phyloP scores from a whole-genome alignment of 768 basidiomycete species.

The Tremella mesenterica region DNA sequence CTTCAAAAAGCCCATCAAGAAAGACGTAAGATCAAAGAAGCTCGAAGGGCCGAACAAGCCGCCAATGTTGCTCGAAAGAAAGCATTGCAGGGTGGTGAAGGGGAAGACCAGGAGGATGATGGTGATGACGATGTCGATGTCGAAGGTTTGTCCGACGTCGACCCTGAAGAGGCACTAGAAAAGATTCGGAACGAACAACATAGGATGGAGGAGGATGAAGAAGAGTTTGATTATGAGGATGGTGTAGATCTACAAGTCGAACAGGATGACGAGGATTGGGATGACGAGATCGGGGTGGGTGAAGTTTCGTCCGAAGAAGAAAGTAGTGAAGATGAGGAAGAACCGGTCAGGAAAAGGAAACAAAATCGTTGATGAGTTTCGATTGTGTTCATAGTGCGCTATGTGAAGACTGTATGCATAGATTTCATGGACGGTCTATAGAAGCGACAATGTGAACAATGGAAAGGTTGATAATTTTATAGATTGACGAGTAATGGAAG shows the following conservation, averaged over 20 bases:
- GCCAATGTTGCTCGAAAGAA: conserved; percentile 81
- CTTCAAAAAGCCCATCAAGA: conserved; percentile 68
- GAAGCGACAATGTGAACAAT: too few relatives aligned
- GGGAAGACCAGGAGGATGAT: conserved; percentile 23
- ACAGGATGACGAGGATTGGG: conserved; percentile 19
- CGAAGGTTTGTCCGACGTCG: conserved; percentile 47
- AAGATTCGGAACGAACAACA: conserved; percentile 1
- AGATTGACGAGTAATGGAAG: conserved; percentile 55
- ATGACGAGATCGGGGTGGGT: conserved; percentile 13
- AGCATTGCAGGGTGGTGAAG: conserved; percentile 35
- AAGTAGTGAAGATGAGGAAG: conserved; percentile 14
- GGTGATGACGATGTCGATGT: conserved; percentile 42
- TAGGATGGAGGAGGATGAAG: conserved; percentile 40
- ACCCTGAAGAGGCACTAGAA: conserved; percentile 38
- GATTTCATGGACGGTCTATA: background rate
- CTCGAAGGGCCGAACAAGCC: conserved; percentile 81
- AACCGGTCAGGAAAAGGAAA: background rate
- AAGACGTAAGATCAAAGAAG: conserved; percentile 64
- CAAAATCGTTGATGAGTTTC: background rate
- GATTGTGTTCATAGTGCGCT: background rate
- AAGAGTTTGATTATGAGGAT: conserved; percentile 46
- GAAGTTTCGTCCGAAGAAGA: conserved; percentile 15
- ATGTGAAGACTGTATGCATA: background rate
- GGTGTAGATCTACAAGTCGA: conserved; percentile 38
- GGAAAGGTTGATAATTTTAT: too few relatives aligned